Conservation (phyloP, 2,329 filamentous ascomycete genomes). For the Coniochaeta ligniaria region DNA sequence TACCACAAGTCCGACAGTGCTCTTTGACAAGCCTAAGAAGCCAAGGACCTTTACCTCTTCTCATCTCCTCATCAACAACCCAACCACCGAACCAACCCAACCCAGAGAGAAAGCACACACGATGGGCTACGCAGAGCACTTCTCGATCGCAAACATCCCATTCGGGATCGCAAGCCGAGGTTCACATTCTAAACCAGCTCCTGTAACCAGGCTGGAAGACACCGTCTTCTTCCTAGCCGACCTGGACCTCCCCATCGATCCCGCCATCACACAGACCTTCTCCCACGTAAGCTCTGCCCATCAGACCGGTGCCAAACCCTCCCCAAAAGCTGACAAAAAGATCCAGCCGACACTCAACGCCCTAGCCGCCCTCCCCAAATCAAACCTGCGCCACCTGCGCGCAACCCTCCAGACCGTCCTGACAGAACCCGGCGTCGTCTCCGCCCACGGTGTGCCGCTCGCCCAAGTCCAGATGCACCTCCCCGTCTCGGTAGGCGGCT, state of each 20-base stretch:
- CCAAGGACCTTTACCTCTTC: background rate
- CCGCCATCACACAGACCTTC: slow-evolving; percentile 20
- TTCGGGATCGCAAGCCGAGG: slow-evolving; percentile 41
- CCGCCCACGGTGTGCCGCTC: slow-evolving; percentile 21
- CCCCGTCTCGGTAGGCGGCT: slow-evolving; percentile 47
- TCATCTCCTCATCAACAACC: background rate
- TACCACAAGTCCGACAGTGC: too few relatives aligned
- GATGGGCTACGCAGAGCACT: slow-evolving; percentile 26
- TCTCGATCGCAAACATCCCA: slow-evolving; percentile 45
- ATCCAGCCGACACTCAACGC: slow-evolving; percentile 36
- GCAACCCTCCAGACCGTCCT: slow-evolving; percentile 12
- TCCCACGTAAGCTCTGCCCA: slow-evolving; percentile 9
- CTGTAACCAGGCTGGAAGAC: slow-evolving; percentile 43
- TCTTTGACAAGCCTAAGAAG: too few relatives aligned
- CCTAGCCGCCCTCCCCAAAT: slow-evolving; percentile 31
- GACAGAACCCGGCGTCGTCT: slow-evolving; percentile 8
- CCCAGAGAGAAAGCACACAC: slow-evolving; percentile 25
- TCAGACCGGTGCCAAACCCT: background rate
- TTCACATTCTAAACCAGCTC: slow-evolving; percentile 27
- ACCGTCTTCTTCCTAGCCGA: slow-evolving; percentile 43
- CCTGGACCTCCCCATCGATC: slow-evolving; percentile 14
- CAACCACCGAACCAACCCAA: too few relatives aligned
- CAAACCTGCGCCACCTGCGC: slow-evolving; percentile 9
- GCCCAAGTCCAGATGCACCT: slow-evolving; percentile 39
- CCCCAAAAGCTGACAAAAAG: background rate